A percentile compares a stretch with the other conserved stretches of the same genome.
Evolutionary conservation across 2,329 filamentous ascomycete genomes (phyloP).

Genomic region (Endoconidiophora laricicola): DNA sequence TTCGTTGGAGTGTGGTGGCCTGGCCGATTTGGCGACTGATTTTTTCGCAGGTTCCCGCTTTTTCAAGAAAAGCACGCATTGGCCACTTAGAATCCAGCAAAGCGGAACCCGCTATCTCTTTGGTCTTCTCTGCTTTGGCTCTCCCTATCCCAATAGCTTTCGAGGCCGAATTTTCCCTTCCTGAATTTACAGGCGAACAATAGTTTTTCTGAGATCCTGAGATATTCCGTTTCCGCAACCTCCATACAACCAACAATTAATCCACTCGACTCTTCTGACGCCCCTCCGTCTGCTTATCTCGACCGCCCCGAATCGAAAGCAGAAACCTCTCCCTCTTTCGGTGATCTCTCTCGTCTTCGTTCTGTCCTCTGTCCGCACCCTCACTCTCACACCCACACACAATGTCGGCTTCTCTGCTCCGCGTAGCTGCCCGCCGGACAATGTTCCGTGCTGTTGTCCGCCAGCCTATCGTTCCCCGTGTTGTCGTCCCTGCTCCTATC

Average conservation of each 20-base stretch:
- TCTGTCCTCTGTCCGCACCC: neutral
- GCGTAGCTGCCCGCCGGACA: slow-evolving; percentile 52
- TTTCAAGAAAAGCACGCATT: slow-evolving; percentile 10
- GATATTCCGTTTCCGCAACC: slow-evolving; percentile 7
- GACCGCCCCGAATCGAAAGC: slow-evolving; percentile 1
- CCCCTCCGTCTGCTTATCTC: slow-evolving; percentile 4
- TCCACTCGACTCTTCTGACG: slow-evolving; percentile 5
- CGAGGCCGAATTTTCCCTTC: slow-evolving; percentile 9
- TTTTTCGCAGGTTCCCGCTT: slow-evolving; percentile 11
- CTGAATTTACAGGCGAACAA: slow-evolving; percentile 13
- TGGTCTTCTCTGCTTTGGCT: neutral
- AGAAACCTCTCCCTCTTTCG: slow-evolving; percentile 16
- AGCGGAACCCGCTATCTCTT: slow-evolving; percentile 1
- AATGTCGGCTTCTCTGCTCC: slow-evolving; percentile 56
- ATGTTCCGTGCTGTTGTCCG: slow-evolving; percentile 42
- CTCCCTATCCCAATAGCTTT: too few species aligned
- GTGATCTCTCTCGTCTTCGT: neutral
- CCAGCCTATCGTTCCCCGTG: slow-evolving; percentile 41
- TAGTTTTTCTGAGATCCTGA: slow-evolving; percentile 5
- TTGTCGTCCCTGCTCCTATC: slow-evolving; percentile 32
- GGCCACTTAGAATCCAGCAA: slow-evolving; percentile 6
- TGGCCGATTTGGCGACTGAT: slow-evolving; percentile 3
- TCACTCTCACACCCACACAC: slow-evolving; percentile 17
- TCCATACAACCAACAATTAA: slow-evolving; percentile 6
- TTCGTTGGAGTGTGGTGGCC: slow-evolving; percentile 3